A percentile compares a stretch with the other conserved stretches of the same genome.
Conservation (phyloP, 345 rosid species). For the Zanthoxylum bungeanum region DNA sequence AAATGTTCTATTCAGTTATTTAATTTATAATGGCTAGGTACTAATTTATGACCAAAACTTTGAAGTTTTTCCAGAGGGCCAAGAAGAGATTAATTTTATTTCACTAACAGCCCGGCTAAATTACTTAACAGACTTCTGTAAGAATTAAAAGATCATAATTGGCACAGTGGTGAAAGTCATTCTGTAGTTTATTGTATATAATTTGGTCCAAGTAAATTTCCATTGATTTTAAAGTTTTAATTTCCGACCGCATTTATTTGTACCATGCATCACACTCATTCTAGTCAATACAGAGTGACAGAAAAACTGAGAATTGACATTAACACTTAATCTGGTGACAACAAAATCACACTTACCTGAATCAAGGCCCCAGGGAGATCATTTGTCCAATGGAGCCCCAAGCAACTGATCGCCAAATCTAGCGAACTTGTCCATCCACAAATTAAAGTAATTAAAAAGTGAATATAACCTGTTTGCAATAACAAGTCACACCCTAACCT, state of each 20-base stretch:
- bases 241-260: background rate
- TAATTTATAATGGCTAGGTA: background rate
- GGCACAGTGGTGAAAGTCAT: background rate
- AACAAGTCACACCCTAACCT: background rate
- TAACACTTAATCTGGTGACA: background rate
- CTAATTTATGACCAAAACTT: background rate
- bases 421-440: constrained; percentile 62
- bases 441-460: constrained; percentile 18
- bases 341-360: constrained; percentile 46
- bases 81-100: background rate
- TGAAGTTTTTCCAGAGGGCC: background rate
- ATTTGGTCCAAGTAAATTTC: background rate
- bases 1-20: background rate
- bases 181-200: background rate
- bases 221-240: background rate
- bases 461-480: constrained; percentile 1
- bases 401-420: constrained; percentile 82
- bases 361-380: constrained; percentile 99
- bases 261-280: background rate
- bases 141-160: background rate
- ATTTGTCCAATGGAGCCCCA: constrained; percentile 99
- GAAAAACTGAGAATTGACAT: background rate
- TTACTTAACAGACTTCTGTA: background rate
- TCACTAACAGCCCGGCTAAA: background rate
- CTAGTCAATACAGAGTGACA: background rate